Base-by-base conservation (phyloP, 2,329 filamentous ascomycete genomes). In the Geoglossum cookeanum region DNA sequence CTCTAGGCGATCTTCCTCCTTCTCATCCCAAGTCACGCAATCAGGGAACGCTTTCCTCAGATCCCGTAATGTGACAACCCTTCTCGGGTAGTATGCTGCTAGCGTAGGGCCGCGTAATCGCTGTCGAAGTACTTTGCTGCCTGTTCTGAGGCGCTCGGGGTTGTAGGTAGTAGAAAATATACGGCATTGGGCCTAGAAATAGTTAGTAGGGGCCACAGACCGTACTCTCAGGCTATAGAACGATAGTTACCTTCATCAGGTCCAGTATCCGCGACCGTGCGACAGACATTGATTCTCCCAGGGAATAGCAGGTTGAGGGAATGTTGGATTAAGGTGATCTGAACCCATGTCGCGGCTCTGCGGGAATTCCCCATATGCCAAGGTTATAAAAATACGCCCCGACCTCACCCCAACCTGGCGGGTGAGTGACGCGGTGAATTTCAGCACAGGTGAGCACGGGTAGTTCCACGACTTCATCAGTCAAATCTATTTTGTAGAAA, bases 151-250 rank as follows among this genome's bases (percentile, higher is more conserved):
- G 63, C 82, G 75, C 57, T 87, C 78, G 30, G 92, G 92, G 72
- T 98, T 98, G 76, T 83, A 97, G 56, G 84, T 90, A 55, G 85
- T 87, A 66, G 83, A 84, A 76, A 97, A 98, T 73, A 97, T 80
- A 69, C 83, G 81, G 77, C 88, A 95, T 84, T 90, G 89, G 67
- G 80, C 79, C 90, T 96, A 64, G 47, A 9, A 4, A 53, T 22
- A 32, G 60, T 70, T 49, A 71, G 65, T 37, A 0, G 37, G 15
- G 29, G 32, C 5, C 33, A 29, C 17, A 13, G 8, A 22, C 29
- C 6, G 29, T 22, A 22, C 22, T 22, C 22, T 22, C 22, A 13
- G 4, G 27, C n/a, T 15, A 22, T 4, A 56, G 22, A 37, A 17
- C 27, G 49, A 37, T 51, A 22, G 63, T 51, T 71, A 87, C 89